Percentiles rank a stretch among this genome's conserved stretches.
Conservation (phyloP, 2,329 filamentous ascomycete species). For the Lojkania enalia region DNA sequence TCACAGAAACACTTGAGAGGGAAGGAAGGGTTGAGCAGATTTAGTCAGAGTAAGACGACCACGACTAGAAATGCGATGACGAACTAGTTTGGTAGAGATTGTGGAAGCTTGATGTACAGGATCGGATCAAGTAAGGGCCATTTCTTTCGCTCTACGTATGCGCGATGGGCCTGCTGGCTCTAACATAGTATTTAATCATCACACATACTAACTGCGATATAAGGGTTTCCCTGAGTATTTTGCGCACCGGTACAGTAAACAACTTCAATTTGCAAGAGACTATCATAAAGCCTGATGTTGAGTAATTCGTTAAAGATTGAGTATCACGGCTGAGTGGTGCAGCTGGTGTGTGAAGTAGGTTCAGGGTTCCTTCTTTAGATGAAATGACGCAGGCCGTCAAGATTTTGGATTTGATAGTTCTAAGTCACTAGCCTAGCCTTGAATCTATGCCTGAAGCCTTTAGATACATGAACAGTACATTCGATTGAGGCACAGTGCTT, state of each 20-base stretch:
- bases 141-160: too few relatives aligned
- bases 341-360: too few relatives aligned
- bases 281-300: constrained; percentile 57
- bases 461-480: too few relatives aligned
- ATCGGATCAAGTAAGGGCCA: too few relatives aligned
- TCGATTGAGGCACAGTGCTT: too few relatives aligned
- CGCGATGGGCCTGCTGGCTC: too few relatives aligned
- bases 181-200: too few relatives aligned
- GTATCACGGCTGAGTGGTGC: too few relatives aligned
- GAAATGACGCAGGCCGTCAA: background rate
- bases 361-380: constrained; percentile 20
- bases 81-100: constrained; percentile 63
- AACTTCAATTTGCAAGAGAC: constrained; percentile 63
- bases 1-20: constrained; percentile 56
- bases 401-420: too few relatives aligned
- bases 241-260: constrained; percentile 64
- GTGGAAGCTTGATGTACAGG: constrained; percentile 67
- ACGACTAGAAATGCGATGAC: constrained; percentile 57
- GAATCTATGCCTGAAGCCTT: too few relatives aligned
- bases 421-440: too few relatives aligned
- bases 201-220: too few relatives aligned
- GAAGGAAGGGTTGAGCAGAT: constrained; percentile 50
- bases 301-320: constrained; percentile 58
- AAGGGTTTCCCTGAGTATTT: constrained; percentile 52
- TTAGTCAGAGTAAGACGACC: constrained; percentile 46